Base-by-base conservation (phyloP, 176 grass and related monocot genomes). In the Triticum turgidum region DNA sequence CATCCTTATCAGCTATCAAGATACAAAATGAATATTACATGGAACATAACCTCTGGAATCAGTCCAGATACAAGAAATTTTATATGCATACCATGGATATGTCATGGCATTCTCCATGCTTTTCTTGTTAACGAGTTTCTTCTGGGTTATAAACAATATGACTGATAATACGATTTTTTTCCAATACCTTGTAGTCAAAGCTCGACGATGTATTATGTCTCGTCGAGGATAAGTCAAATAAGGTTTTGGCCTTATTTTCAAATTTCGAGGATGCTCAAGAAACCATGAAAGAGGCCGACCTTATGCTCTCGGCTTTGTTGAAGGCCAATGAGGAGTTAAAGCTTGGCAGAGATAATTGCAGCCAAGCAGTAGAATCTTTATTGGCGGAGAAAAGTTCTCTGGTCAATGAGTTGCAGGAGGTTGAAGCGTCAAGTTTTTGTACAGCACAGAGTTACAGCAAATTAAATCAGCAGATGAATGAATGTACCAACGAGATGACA, bases 241-340 rank as follows among this genome's bases (percentile, higher is more conserved):
- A 93, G 75, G 89, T 85, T 69, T n/a, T 88, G 8, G 78, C 73
- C 24, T 86, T 93, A 41, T 88, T 92, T 78, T 90, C 85, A 58
- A 92, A 97, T 39, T 97, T 92, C 78, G 92, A 97, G 84, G 87
- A 92, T 67, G 88, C 90, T 82, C 90, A 94, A 87, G 92, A 92
- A 86, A 91, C 86, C 82, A 97, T 97, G 94, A 68, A 92, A 92
- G 94, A 97, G 54, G 90, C 94, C 74, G 92, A 97, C 75, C 65
- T 85, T 34, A 92, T 97, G 64, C 72, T 97, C 25, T 88, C 88
- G 64, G 82, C 88, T 80, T 67, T 94, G 72, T 67, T 94, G 39
- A 93, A 94, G 52, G 83, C 78, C 22, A 97, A 88, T 22, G 92
- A 94, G 67, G 85, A 89, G 86, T 76, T 91, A 67, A 94, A 90